Percentiles rank a stretch among this genome's conserved stretches.
Evolutionary conservation across 768 basidiomycete genomes (phyloP).

Genomic region (Lactifluus subvellereus): DNA sequence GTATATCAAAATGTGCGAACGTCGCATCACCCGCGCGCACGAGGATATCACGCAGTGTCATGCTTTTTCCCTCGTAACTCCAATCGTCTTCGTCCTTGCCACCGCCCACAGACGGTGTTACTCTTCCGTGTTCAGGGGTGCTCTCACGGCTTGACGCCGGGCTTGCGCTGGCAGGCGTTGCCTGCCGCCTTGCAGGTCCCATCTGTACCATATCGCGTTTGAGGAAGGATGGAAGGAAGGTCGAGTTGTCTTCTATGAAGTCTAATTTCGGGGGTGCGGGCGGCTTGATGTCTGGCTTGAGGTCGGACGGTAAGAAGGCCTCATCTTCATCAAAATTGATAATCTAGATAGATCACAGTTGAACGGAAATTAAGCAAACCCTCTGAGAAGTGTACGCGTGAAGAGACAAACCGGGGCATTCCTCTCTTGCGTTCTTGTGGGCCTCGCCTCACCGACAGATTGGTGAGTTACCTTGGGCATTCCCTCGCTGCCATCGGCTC

Average conservation of each 20-base stretch:
- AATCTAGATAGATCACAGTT: constrained; percentile 22
- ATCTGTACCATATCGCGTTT: constrained; percentile 20
- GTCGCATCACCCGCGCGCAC: constrained; percentile 35
- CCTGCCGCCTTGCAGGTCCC: constrained; percentile 4
- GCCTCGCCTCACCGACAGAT: not conserved
- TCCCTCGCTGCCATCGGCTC: constrained; percentile 12
- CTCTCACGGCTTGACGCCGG: constrained; percentile 17
- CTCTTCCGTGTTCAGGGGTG: constrained; percentile 16
- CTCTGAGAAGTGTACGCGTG: not conserved
- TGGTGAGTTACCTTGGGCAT: constrained; percentile 7
- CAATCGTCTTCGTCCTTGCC: constrained; percentile 27
- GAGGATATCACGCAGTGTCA: constrained; percentile 46
- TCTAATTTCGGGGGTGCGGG: constrained; percentile 15
- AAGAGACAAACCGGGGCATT: constrained; percentile 11
- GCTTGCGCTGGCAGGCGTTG: constrained; percentile 10
- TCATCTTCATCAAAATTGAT: constrained; percentile 20
- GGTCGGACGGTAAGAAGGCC: constrained; percentile 17
- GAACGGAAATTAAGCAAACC: constrained; percentile 19
- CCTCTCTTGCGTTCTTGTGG: constrained; percentile 10
- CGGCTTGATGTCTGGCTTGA: constrained; percentile 16
- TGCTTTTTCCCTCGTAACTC: constrained; percentile 40
- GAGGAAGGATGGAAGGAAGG: constrained; percentile 18
- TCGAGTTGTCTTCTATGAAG: constrained; percentile 21
- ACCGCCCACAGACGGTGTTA: constrained; percentile 5
- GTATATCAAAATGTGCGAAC: constrained; percentile 33